Evolutionary conservation across 2,329 filamentous ascomycete species (phyloP).

Genomic region (Diplocarpon rosae): DNA sequence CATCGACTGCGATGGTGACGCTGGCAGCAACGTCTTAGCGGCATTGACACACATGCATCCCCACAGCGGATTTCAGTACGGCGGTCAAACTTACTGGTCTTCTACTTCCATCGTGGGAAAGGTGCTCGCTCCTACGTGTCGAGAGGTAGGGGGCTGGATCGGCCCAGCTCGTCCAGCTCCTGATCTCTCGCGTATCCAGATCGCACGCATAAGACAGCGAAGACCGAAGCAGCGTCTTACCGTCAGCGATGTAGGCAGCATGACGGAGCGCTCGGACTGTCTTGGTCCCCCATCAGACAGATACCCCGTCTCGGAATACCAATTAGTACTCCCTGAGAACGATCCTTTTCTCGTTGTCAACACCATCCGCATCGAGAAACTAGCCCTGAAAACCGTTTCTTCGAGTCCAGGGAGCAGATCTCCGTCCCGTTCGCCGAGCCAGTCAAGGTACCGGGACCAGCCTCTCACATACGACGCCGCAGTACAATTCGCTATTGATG

Average conservation of each 20-base stretch:
- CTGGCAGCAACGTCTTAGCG: slow-evolving; percentile 50
- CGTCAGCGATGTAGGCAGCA: slow-evolving; percentile 49
- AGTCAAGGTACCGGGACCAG: slow-evolving; percentile 8
- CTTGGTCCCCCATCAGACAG: slow-evolving; percentile 50
- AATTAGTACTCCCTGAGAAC: slow-evolving; percentile 40
- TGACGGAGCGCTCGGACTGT: slow-evolving; percentile 57
- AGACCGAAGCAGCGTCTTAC: slow-evolving; percentile 45
- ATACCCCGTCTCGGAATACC: slow-evolving; percentile 59
- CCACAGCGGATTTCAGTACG: slow-evolving; percentile 65
- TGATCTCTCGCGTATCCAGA: slow-evolving; percentile 58
- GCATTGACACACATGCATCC: slow-evolving; percentile 58
- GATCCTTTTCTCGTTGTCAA: slow-evolving; percentile 48
- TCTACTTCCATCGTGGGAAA: slow-evolving; percentile 63
- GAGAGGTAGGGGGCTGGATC: slow-evolving; percentile 61
- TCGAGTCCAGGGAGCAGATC: neutral
- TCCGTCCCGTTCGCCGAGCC: slow-evolving; percentile 13
- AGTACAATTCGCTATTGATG: slow-evolving; percentile 52
- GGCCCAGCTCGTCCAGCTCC: slow-evolving; percentile 58
- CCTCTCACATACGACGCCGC: slow-evolving; percentile 48
- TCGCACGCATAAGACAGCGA: slow-evolving; percentile 55
- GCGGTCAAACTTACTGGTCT: slow-evolving; percentile 69
- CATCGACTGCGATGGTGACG: slow-evolving; percentile 63
- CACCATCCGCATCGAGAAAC: slow-evolving; percentile 57
- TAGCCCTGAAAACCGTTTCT: slow-evolving; percentile 42
- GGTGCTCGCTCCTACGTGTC: slow-evolving; percentile 62